phyloP scores from a whole-genome alignment of 306 rosid species.

The Astragalus glycyphyllos region DNA sequence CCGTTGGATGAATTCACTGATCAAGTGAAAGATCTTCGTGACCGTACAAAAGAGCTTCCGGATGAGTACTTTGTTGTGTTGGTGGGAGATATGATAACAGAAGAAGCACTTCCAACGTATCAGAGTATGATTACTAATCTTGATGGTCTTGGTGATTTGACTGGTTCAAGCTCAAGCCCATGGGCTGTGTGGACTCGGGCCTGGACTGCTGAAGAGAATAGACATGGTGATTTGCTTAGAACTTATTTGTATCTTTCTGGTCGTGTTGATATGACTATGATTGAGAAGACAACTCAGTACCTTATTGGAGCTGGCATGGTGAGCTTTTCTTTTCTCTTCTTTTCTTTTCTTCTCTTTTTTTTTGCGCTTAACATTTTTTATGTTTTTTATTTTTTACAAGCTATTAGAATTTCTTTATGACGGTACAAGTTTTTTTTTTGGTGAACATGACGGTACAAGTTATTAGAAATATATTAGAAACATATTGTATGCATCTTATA shows the following conservation, averaged over 20 bases:
- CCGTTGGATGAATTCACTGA: conserved; percentile 56
- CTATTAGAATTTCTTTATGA: too few relatives aligned
- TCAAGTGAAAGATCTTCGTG: conserved; percentile 59
- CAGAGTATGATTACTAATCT: conserved; percentile 72
- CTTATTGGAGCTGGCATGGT: conserved; percentile 82
- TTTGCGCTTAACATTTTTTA: too few relatives aligned
- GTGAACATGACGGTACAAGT: too few relatives aligned
- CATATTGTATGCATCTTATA: too few relatives aligned
- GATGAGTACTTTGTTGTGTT: conserved; percentile 79
- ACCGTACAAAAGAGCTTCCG: conserved; percentile 67
- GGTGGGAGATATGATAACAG: conserved; percentile 77
- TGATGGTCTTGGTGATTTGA: conserved; percentile 71
- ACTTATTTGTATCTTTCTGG: conserved; percentile 75
- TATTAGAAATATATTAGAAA: too few relatives aligned
- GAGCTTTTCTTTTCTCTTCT: neutral
- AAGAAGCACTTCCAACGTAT: conserved; percentile 87
- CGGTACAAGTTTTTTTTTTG: too few relatives aligned
- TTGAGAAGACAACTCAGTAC: conserved; percentile 72
- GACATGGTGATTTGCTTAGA: conserved; percentile 82
- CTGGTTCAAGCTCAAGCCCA: conserved; percentile 63
- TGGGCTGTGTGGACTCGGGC: conserved; percentile 87
- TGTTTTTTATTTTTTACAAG: too few relatives aligned
- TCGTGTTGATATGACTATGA: conserved; percentile 80
- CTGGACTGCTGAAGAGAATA: conserved; percentile 85
- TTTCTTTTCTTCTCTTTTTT: neutral